phyloP scores from a whole-genome alignment of 2,329 filamentous ascomycete genomes.

The Aspergillus hortae region DNA sequence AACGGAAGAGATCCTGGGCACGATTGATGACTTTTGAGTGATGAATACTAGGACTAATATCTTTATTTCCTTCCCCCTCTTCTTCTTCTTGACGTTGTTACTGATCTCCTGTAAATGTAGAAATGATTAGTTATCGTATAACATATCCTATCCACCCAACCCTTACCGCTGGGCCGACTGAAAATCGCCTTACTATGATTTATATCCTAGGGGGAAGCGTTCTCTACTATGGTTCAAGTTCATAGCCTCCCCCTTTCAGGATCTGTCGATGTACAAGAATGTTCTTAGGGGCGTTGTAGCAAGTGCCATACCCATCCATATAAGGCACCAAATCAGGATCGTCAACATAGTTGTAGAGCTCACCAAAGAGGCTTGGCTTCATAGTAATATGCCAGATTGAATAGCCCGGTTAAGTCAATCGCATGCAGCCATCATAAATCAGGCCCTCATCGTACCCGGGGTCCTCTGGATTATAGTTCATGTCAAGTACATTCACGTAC shows the following conservation, averaged over 20 bases:
- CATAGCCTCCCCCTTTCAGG: too few species aligned
- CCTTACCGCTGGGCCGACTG: too few species aligned
- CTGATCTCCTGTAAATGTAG: too few species aligned
- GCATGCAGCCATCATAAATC: not conserved
- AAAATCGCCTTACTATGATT: too few species aligned
- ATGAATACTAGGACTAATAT: too few species aligned
- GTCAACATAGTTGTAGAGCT: not conserved
- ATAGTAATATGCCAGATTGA: not conserved
- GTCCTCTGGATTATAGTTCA: not conserved
- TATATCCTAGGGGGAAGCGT: not conserved
- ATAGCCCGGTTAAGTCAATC: not conserved
- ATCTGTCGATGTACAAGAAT: too few species aligned
- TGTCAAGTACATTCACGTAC: not conserved
- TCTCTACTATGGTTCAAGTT: too few species aligned
- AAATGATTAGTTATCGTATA: too few species aligned
- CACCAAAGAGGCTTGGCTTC: not conserved
- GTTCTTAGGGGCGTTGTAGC: too few species aligned
- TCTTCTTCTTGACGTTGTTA: too few species aligned
- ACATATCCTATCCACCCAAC: too few species aligned
- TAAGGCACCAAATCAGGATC: not conserved
- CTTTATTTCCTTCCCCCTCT: too few species aligned
- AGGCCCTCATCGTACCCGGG: not conserved
- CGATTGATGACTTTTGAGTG: conserved; percentile 31
- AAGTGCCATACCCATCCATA: not conserved
- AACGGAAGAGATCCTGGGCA: conserved; percentile 40